These are phyloP conservation scores for Candida endomychidarum DNA, from an alignment of 805 yeast genomes.

Conservation along the genomic window DNA sequence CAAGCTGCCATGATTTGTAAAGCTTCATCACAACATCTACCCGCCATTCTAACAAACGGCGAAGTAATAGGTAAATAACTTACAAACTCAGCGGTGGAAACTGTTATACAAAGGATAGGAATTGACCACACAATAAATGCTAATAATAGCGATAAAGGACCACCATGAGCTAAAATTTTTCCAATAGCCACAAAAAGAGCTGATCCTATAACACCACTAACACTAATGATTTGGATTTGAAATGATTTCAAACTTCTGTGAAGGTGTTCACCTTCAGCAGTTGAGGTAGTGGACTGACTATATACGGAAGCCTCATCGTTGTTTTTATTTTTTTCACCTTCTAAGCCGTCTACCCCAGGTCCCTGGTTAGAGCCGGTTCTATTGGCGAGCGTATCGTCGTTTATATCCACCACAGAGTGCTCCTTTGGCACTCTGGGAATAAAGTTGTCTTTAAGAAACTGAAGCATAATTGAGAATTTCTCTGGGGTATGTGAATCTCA, in stretches of 20 bases:
- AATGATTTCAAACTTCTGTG: slow-evolving; percentile 57
- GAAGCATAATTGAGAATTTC: slow-evolving; percentile 5
- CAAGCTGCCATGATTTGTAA: slow-evolving; percentile 75
- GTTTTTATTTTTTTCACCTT: background rate
- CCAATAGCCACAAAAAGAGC: slow-evolving; percentile 77
- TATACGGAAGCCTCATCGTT: slow-evolving; percentile 17
- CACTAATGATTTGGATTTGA: slow-evolving; percentile 76
- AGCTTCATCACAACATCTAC: slow-evolving; percentile 74
- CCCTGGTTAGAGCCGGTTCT: background rate
- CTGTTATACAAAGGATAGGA: slow-evolving; percentile 65
- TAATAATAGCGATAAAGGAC: slow-evolving; percentile 66
- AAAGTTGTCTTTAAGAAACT: slow-evolving; percentile 17
- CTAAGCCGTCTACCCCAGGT: background rate
- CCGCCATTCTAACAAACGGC: slow-evolving; percentile 73
- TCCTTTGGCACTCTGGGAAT: slow-evolving; percentile 16
- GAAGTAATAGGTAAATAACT: slow-evolving; percentile 74
- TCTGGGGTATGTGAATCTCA: background rate
- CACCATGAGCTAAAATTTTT: slow-evolving; percentile 59
- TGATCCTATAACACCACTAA: slow-evolving; percentile 83
- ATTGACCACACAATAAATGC: slow-evolving; percentile 69
- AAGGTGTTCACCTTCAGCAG: slow-evolving; percentile 16
- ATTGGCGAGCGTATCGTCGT: background rate
- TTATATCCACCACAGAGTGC: background rate
- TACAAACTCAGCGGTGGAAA: slow-evolving; percentile 76
- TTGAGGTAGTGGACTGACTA: slow-evolving; percentile 17